Evolutionary conservation across 306 rosid species (phyloP).

Genomic region (Rubus idaeus): DNA sequence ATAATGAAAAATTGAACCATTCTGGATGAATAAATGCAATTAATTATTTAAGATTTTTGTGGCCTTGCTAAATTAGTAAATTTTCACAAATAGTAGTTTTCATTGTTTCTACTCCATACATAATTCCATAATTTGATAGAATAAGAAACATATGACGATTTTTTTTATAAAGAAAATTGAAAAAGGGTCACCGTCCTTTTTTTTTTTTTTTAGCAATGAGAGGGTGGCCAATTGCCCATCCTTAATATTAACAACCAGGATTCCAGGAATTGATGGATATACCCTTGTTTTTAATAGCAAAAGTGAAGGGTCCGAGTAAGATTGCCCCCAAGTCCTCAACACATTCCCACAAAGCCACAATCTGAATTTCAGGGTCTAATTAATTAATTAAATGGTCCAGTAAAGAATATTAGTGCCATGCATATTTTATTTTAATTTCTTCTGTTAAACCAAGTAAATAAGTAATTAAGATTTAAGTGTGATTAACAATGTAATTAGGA

Average conservation of each 20-base stretch:
- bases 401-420: neutral
- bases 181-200: neutral
- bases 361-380: neutral
- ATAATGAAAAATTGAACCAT: neutral
- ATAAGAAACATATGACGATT: neutral
- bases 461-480: too few relatives aligned
- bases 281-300: neutral
- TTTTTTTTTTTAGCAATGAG: too few relatives aligned
- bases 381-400: neutral
- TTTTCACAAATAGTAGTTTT: too few relatives aligned
- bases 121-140: too few relatives aligned
- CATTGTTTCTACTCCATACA: too few relatives aligned
- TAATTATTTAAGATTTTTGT: neutral
- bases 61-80: too few relatives aligned
- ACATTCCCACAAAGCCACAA: neutral
- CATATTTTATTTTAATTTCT: neutral
- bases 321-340: neutral
- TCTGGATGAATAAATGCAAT: neutral
- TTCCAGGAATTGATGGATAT: neutral
- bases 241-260: neutral
- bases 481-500: neutral
- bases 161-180: neutral
- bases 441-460: neutral
- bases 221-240: neutral
- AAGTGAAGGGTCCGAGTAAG: neutral